Evolutionary conservation across 805 yeast species (phyloP).

Genomic region (Saccharomycopsis malanga): DNA sequence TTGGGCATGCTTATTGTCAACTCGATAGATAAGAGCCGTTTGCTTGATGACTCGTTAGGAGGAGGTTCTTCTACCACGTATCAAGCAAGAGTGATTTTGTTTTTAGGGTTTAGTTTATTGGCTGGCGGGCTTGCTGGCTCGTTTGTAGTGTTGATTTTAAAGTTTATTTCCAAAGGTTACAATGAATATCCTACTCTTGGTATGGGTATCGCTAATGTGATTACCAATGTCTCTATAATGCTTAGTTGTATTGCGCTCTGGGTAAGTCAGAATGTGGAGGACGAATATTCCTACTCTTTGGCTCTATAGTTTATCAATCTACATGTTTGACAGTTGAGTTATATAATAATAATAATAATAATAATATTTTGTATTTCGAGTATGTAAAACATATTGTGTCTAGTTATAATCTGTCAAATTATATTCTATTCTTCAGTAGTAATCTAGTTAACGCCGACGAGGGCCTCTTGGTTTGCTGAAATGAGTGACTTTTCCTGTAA

Average conservation of each 20-base stretch:
- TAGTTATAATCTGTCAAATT: too few species aligned
- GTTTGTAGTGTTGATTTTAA: conserved; percentile 77
- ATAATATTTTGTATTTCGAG: not conserved
- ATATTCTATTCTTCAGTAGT: not conserved
- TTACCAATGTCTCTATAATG: conserved; percentile 73
- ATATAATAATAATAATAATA: not conserved
- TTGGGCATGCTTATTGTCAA: conserved; percentile 78
- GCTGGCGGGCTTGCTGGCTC: conserved; percentile 95
- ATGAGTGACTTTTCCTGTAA: conserved; percentile 16
- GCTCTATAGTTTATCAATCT: conserved; percentile 44
- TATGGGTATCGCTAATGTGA: conserved; percentile 88
- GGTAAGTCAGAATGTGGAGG: conserved; percentile 94
- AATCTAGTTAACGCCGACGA: conserved; percentile 18
- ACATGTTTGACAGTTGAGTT: not conserved
- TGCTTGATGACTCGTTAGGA: conserved; percentile 31
- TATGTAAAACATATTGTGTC: too few species aligned
- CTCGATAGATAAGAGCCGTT: conserved; percentile 37
- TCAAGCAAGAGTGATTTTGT: conserved; percentile 88
- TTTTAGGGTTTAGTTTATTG: conserved; percentile 84
- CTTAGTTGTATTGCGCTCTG: conserved; percentile 83
- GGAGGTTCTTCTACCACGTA: conserved; percentile 53
- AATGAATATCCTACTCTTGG: conserved; percentile 78
- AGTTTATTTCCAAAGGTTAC: conserved; percentile 73
- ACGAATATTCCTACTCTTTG: conserved; percentile 88
- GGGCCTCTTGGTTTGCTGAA: conserved; percentile 21